These are phyloP conservation scores for Evernia prunastri DNA, from an alignment of 495 filamentous ascomycete species.

Conservation along the genomic window DNA sequence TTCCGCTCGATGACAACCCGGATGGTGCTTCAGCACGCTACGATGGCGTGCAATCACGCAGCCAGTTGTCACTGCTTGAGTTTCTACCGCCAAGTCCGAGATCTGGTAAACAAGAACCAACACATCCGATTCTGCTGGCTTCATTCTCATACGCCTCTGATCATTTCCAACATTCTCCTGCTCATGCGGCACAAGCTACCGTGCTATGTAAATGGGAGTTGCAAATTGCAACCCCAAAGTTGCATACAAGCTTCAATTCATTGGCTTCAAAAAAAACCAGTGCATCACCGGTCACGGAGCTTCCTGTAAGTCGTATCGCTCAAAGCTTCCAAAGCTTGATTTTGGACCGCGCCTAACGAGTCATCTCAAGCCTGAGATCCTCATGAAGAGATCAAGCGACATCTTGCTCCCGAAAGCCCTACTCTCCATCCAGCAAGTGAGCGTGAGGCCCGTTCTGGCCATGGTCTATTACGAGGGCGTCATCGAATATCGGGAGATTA, in stretches of 20 bases:
- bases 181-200: conserved; percentile 55
- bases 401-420: conserved; percentile 59
- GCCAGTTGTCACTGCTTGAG: conserved; percentile 57
- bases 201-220: conserved; percentile 75
- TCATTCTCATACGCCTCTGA: conserved; percentile 57
- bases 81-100: conserved; percentile 56
- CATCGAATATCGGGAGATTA: conserved; percentile 67
- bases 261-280: conserved; percentile 58
- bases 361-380: conserved; percentile 44
- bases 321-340: neutral
- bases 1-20: conserved; percentile 27
- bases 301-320: conserved; percentile 26
- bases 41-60: conserved; percentile 21
- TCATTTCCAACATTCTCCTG: conserved; percentile 44
- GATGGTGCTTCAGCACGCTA: neutral
- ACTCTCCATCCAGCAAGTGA: conserved; percentile 58
- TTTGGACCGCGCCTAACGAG: neutral
- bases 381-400: conserved; percentile 61
- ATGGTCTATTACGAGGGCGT: conserved; percentile 70
- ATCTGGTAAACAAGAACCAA: conserved; percentile 40
- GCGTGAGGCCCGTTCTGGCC: conserved; percentile 60
- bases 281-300: conserved; percentile 37
- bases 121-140: conserved; percentile 59
- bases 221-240: conserved; percentile 47
- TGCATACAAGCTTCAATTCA: conserved; percentile 71